A percentile compares a stretch with the other conserved stretches of the same genome.
Evolutionary conservation across 257 asterid genomes (phyloP).

Genomic region (Anisodus acutangulus): DNA sequence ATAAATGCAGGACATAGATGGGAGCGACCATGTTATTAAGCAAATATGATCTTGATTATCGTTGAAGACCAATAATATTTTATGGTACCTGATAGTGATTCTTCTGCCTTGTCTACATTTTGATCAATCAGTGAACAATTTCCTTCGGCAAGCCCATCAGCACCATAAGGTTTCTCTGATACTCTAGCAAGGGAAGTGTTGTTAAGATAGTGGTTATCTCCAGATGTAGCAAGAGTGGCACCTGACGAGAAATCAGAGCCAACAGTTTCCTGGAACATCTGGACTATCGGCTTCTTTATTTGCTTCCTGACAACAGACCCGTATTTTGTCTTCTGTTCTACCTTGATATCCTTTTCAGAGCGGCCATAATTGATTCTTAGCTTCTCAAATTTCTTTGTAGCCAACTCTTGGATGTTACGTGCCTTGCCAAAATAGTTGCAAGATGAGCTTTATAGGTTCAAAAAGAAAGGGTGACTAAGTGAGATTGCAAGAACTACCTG

Average conservation of each 20-base stretch:
- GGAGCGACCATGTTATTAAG: neutral
- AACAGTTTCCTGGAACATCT: constrained; percentile 63
- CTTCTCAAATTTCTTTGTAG: constrained; percentile 73
- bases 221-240: constrained; percentile 71
- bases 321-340: constrained; percentile 60
- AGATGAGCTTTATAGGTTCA: neutral
- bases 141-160: constrained; percentile 66
- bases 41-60: neutral
- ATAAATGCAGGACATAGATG: neutral
- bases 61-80: constrained; percentile 4
- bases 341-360: constrained; percentile 61
- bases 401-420: constrained; percentile 85
- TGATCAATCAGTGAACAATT: constrained; percentile 55
- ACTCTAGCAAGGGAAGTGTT: constrained; percentile 52
- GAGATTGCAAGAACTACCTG: constrained; percentile 56
- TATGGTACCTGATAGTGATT: constrained; percentile 65
- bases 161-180: constrained; percentile 55
- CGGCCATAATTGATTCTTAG: constrained; percentile 52
- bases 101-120: constrained; percentile 76
- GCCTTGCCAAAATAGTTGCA: constrained; percentile 59
- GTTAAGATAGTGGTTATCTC: constrained; percentile 54
- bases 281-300: constrained; percentile 54
- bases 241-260: constrained; percentile 94
- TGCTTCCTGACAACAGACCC: constrained; percentile 62
- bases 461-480: neutral